phyloP scores from a whole-genome alignment of 352 stramenopile species.

The Globisporangium okanoganense region DNA sequence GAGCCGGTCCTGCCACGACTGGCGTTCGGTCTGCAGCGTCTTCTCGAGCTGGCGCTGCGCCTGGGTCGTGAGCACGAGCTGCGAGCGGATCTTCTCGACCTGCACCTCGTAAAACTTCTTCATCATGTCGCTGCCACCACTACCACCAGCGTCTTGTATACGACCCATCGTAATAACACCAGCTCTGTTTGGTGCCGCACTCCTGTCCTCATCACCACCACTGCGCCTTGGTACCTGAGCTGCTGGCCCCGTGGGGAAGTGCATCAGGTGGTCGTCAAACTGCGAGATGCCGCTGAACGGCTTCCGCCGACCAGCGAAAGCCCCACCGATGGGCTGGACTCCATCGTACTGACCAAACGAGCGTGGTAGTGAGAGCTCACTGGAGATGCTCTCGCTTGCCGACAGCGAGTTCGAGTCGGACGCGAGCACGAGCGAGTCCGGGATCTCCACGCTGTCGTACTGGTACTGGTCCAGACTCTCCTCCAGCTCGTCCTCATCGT shows the following conservation, averaged over 20 bases:
- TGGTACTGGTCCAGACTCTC: conserved; percentile 15
- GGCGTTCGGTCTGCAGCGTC: conserved; percentile 40
- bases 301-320: neutral
- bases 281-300: conserved; percentile 25
- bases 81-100: conserved; percentile 66
- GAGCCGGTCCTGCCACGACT: conserved; percentile 21
- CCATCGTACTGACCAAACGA: conserved; percentile 65
- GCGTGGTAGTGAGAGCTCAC: conserved; percentile 62
- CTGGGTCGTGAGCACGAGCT: conserved; percentile 45
- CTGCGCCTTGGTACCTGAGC: neutral
- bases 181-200: neutral
- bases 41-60: conserved; percentile 46
- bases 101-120: conserved; percentile 82
- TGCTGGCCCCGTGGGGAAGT: conserved; percentile 8
- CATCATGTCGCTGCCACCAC: conserved; percentile 37
- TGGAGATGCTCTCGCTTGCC: conserved; percentile 64
- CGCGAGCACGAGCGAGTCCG: conserved; percentile 25
- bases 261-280: conserved; percentile 61
- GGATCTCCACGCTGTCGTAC: conserved; percentile 9
- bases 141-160: neutral
- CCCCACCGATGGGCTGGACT: neutral
- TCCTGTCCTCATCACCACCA: conserved; percentile 1
- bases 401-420: conserved; percentile 43
- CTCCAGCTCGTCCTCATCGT: conserved; percentile 23
- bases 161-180: neutral